Percentiles rank a stretch among this genome's conserved stretches.
These are phyloP conservation scores for Croton setiger DNA, from an alignment of 441 rosid species.

Conservation along the genomic window DNA sequence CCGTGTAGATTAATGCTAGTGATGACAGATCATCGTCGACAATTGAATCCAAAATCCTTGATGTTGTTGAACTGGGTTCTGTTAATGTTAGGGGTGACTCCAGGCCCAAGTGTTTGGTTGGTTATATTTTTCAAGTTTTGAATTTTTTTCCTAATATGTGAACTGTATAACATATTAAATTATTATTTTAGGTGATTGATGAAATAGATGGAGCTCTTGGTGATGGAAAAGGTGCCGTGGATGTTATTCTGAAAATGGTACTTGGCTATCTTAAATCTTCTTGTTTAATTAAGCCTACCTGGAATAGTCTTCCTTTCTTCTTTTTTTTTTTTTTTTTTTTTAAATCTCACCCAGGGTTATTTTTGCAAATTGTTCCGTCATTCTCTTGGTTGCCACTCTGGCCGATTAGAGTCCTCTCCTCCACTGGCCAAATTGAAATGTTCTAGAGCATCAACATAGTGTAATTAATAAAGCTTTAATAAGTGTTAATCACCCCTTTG, in stretches of 20 bases:
- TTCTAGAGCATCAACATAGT: background rate
- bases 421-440: background rate
- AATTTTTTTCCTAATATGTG: constrained; percentile 9
- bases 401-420: background rate
- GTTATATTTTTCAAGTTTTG: constrained; percentile 24
- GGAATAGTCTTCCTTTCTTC: background rate
- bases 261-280: constrained; percentile 14
- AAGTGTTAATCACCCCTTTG: background rate
- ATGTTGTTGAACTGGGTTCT: constrained; percentile 97
- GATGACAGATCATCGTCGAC: constrained; percentile 88
- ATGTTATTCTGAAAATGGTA: constrained; percentile 94
- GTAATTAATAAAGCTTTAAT: background rate
- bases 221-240: constrained; percentile 98
- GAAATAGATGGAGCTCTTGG: constrained; percentile 99
- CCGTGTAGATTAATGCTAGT: constrained; percentile 85
- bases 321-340: background rate
- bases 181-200: constrained; percentile 72
- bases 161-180: constrained; percentile 17
- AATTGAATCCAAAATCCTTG: constrained; percentile 91
- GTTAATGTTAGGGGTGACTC: constrained; percentile 86
- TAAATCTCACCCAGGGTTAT: background rate
- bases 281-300: constrained; percentile 16
- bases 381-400: background rate
- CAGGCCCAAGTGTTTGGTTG: constrained; percentile 94
- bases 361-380: background rate